Conservation (phyloP, 2,329 filamentous ascomycete genomes). For the Xylaria sp. region DNA sequence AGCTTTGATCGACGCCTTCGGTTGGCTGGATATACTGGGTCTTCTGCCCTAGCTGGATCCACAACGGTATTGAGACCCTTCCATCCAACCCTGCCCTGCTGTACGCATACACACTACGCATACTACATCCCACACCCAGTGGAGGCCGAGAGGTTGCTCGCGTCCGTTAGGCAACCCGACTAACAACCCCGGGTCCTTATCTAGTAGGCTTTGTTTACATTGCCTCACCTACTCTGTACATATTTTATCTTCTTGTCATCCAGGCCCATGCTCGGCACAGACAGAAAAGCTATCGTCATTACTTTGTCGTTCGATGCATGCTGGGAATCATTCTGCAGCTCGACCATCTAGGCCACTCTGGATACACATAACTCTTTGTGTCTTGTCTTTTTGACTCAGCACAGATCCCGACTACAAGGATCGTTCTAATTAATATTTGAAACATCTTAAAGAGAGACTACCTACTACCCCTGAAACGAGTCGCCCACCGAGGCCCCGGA, state of each 20-base stretch:
- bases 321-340: background rate
- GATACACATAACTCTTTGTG: background rate
- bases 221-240: background rate
- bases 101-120: background rate
- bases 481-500: slow-evolving; percentile 5
- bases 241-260: background rate
- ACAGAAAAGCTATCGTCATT: background rate
- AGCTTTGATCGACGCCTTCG: background rate
- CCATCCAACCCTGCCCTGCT: background rate
- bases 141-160: slow-evolving; percentile 18
- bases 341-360: background rate
- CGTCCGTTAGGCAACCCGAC: slow-evolving; percentile 18
- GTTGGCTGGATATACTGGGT: slow-evolving; percentile 9
- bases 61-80: slow-evolving; percentile 4
- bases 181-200: background rate
- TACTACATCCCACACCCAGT: background rate
- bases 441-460: slow-evolving; percentile 23
- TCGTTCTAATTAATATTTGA: slow-evolving; percentile 21
- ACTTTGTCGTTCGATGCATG: background rate
- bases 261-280: background rate
- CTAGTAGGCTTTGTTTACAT: slow-evolving; percentile 9
- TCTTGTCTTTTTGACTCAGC: slow-evolving; percentile 7
- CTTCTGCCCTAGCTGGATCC: slow-evolving; percentile 24
- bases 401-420: slow-evolving; percentile 18
- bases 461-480: slow-evolving; percentile 21